Conservation (phyloP, 2,329 filamentous ascomycete species). For the Pseudophaeomoniella oleicola region DNA sequence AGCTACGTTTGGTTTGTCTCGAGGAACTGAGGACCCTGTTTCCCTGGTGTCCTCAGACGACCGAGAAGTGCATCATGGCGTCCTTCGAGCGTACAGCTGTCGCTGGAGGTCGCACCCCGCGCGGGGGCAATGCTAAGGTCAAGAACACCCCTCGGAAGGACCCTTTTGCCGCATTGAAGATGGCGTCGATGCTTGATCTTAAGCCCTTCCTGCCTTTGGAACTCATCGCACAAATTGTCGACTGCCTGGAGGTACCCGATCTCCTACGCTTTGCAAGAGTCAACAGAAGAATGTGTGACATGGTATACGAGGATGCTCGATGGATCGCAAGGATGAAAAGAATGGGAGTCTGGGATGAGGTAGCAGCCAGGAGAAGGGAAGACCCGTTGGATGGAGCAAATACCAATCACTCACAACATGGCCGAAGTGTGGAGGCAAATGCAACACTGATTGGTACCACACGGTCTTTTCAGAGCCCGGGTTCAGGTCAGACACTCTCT, state of each 20-base stretch:
- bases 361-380: slow-evolving; percentile 64
- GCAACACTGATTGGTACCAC: slow-evolving; percentile 1
- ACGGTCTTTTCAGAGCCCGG: background rate
- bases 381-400: slow-evolving; percentile 41
- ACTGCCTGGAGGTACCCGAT: slow-evolving; percentile 75
- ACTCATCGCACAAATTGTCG: slow-evolving; percentile 74
- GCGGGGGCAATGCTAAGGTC: background rate
- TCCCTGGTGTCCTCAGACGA: too few relatives aligned
- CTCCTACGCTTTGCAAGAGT: slow-evolving; percentile 73
- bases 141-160: slow-evolving; percentile 23
- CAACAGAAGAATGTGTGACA: slow-evolving; percentile 79
- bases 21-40: too few relatives aligned
- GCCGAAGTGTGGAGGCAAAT: slow-evolving; percentile 10
- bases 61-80: too few relatives aligned
- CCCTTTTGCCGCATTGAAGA: slow-evolving; percentile 63
- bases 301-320: slow-evolving; percentile 95
- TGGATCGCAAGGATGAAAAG: slow-evolving; percentile 77
- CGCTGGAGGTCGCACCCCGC: slow-evolving; percentile 13
- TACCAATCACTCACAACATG: slow-evolving; percentile 14
- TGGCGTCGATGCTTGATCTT: slow-evolving; percentile 63
- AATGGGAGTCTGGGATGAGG: slow-evolving; percentile 88
- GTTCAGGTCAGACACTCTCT: background rate
- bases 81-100: slow-evolving; percentile 31
- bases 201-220: slow-evolving; percentile 77
- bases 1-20: too few relatives aligned